phyloP scores from a whole-genome alignment of 106 monocot genomes.

The Dendrobium catenatum region DNA sequence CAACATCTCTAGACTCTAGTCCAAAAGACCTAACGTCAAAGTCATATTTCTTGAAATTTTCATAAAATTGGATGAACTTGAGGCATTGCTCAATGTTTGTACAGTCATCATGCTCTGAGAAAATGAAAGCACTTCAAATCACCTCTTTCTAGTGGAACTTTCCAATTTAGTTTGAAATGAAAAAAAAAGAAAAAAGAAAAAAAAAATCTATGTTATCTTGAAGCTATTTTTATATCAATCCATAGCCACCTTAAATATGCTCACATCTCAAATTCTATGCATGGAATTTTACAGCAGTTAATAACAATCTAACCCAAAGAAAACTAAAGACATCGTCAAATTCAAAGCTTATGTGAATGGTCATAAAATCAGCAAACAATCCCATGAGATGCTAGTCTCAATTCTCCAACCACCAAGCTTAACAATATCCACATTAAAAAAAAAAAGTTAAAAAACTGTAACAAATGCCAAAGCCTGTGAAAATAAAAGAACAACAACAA shows the following conservation, averaged over 20 bases:
- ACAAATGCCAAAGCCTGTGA: background rate
- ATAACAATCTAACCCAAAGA: background rate
- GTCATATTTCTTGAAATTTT: too few species aligned
- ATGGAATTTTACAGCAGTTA: background rate
- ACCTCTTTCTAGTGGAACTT: background rate
- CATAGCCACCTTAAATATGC: background rate
- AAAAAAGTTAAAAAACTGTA: background rate
- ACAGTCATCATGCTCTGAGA: background rate
- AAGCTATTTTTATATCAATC: background rate
- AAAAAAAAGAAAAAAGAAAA: background rate
- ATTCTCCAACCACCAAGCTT: background rate
- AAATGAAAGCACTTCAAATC: background rate
- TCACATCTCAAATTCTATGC: background rate
- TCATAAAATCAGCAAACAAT: background rate
- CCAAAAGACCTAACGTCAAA: background rate
- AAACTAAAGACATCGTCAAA: background rate
- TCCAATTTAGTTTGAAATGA: background rate
- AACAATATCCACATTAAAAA: background rate
- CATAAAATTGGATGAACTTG: background rate
- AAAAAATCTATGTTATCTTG: background rate
- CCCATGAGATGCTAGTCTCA: background rate
- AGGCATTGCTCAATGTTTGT: background rate
- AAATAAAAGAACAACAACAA: background rate
- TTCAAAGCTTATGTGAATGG: background rate
- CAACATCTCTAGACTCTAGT: background rate